Evolutionary conservation across 441 rosid genomes (phyloP).

Genomic region (Lepidium campestre): DNA sequence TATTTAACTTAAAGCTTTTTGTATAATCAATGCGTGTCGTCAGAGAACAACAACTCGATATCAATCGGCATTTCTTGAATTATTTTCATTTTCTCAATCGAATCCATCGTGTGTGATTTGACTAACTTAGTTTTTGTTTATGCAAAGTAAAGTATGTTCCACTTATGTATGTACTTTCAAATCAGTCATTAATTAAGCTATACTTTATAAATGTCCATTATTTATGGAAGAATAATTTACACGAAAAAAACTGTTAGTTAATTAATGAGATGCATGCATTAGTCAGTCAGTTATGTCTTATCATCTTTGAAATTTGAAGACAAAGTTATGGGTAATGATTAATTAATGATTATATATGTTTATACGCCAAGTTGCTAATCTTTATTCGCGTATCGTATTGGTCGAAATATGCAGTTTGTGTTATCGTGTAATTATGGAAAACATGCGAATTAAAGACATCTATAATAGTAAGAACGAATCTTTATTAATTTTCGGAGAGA

Average conservation of each 20-base stretch:
- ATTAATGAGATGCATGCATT: conserved; percentile 20
- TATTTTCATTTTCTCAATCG: conserved; percentile 5
- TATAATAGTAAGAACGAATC: no score
- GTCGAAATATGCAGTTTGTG: no score
- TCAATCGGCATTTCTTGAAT: conserved; percentile 13
- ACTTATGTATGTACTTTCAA: conserved; percentile 10
- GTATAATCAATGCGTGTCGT: conserved; percentile 17
- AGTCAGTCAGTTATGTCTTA: conserved; percentile 8
- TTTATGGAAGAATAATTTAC: conserved; percentile 8
- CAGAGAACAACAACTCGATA: conserved; percentile 17
- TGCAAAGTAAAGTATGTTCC: conserved; percentile 17
- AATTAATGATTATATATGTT: background rate
- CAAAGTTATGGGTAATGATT: conserved; percentile 15
- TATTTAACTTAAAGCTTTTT: conserved; percentile 22
- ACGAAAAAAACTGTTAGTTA: background rate
- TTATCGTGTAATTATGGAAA: no score
- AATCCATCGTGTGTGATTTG: conserved; percentile 14
- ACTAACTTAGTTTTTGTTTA: background rate
- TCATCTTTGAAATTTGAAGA: conserved; percentile 9
- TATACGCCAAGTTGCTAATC: no score
- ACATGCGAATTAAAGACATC: no score
- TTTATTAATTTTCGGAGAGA: no score
- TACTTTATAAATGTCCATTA: background rate
- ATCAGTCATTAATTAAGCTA: conserved; percentile 16
- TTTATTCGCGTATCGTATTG: no score